Evolutionary conservation across 805 yeast species (phyloP).

Genomic region (Saccharomycopsis sp.): DNA sequence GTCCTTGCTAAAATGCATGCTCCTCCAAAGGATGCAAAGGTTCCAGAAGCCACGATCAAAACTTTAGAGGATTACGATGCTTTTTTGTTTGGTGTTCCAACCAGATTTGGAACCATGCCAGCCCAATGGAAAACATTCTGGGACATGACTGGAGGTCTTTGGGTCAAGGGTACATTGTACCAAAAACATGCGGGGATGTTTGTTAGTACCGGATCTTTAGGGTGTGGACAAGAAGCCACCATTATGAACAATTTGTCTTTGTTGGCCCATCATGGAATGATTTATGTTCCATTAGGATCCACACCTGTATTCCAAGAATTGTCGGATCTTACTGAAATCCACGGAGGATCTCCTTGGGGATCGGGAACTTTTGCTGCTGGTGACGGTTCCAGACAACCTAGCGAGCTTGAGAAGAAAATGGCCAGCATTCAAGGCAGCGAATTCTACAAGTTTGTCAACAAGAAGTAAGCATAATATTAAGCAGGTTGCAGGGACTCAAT

Average conservation of each 20-base stretch:
- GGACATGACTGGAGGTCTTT: conserved; percentile 70
- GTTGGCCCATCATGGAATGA: conserved; percentile 70
- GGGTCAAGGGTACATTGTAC: conserved; percentile 62
- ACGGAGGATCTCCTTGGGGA: conserved; percentile 86
- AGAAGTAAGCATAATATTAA: conserved; percentile 16
- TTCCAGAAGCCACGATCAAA: conserved; percentile 53
- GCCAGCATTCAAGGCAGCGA: conserved; percentile 62
- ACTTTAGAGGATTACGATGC: conserved; percentile 61
- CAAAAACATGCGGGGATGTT: conserved; percentile 75
- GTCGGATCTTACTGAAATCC: conserved; percentile 56
- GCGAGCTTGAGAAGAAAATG: conserved; percentile 55
- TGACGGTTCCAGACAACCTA: conserved; percentile 69
- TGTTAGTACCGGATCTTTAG: conserved; percentile 63
- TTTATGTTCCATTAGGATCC: conserved; percentile 74
- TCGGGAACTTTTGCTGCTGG: conserved; percentile 72
- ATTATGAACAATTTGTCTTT: conserved; percentile 50
- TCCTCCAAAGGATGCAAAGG: conserved; percentile 45
- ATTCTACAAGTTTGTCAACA: conserved; percentile 45
- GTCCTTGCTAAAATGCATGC: conserved; percentile 61
- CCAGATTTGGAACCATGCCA: conserved; percentile 71
- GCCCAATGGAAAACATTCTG: conserved; percentile 72
- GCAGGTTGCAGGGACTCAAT: too few species aligned
- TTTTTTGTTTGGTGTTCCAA: conserved; percentile 72
- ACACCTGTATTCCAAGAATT: conserved; percentile 47
- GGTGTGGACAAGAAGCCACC: conserved; percentile 80